A percentile compares a stretch with the other conserved stretches of the same genome.
These are phyloP conservation scores for Rhynchospora tenuis DNA, from an alignment of 176 grass and related monocot species.

Conservation along the genomic window DNA sequence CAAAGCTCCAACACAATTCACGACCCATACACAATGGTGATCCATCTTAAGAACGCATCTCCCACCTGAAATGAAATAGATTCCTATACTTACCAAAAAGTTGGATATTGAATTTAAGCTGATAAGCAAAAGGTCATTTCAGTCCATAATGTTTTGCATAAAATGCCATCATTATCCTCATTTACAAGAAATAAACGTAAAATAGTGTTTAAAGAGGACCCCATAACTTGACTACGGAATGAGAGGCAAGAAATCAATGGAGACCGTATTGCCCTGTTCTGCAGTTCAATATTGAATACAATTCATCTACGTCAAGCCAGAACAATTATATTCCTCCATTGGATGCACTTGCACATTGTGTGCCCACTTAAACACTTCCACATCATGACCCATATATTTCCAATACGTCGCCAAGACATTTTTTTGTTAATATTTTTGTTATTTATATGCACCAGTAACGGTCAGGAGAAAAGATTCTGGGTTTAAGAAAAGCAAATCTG, in stretches of 20 bases:
- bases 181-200: constrained; percentile 3
- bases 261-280: neutral
- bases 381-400: neutral
- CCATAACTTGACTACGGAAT: neutral
- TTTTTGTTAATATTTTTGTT: neutral
- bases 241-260: neutral
- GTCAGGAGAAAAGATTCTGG: neutral
- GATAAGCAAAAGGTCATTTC: neutral
- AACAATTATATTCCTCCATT: neutral
- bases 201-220: neutral
- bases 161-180: neutral
- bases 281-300: neutral
- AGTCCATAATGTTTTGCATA: neutral
- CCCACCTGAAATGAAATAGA: constrained; percentile 64
- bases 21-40: constrained; percentile 98
- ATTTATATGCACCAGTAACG: neutral
- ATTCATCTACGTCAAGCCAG: neutral
- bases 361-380: neutral
- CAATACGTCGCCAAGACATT: neutral
- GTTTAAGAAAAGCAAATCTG: neutral
- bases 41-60: constrained; percentile 93
- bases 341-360: neutral
- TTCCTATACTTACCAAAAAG: neutral
- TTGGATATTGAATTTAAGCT: neutral
- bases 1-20: constrained; percentile 88